Evolutionary conservation across 306 rosid genomes (phyloP), one percentile per base, ranked within the genome.

Genomic region (Medicago lupulina): DNA sequence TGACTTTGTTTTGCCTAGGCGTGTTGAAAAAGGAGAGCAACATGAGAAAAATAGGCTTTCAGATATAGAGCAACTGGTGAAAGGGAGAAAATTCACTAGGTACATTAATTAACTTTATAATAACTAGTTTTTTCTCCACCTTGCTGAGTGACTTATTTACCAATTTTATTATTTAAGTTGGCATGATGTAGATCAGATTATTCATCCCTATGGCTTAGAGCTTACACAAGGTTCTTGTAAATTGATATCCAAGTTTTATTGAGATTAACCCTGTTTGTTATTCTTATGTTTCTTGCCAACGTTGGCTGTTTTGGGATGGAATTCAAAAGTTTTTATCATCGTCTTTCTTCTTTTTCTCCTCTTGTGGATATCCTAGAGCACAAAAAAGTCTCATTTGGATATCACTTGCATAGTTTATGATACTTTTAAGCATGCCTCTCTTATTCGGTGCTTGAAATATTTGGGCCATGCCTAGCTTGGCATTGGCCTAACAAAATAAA

Each of bases 71-170:
- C 76, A 8, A 53, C 50, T 85, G 59, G 73, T 85, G 50, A 49
- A 81, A 59, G 76, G 47, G 53, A 81, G 65, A 63, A 81, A 38
- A 9, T 81, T 85, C 68, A 78, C 88, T 58, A 81, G 88, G 88
- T 85, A 85, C 10, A 43, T 17, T 9, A 67, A 19, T 79, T 73
- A 59, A 79, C 47, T 44, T 68, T 8, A 19, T 43, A 8, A 57
- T 75, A 34, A 7, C 17, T 12, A 43, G 1, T 60, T 76, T 70
- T 58, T 15, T 11, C 15, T 34, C 13, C 59, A 36, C 65, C 53
- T 77, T 79, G 55, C 34, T 73, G 44, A 64, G 53, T 79, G 57
- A 44, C 46, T 79, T 57, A 31, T 50, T 66, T 71, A 64, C 57
- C 25, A 55, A 38, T 73, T 73, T 6, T 67, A 11, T 50, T 31